phyloP scores from a whole-genome alignment of 2,329 filamentous ascomycete genomes.

The Chaetomiaceae sp. region DNA sequence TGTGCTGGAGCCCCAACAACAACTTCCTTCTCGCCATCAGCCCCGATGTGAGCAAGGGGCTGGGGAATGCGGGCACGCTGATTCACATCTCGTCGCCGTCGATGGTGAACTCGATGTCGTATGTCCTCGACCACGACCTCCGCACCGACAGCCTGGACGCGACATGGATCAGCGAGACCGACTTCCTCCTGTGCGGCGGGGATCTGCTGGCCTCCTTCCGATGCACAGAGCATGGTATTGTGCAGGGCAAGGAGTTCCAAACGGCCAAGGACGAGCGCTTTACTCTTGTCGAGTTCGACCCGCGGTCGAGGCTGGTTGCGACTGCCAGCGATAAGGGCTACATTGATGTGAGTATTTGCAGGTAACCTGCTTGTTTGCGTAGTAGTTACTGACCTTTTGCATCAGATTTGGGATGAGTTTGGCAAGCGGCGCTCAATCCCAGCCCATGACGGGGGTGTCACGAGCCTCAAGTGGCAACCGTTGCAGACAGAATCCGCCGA shows the following conservation, averaged over 20 bases:
- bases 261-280: constrained; percentile 51
- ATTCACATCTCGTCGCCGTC: constrained; percentile 50
- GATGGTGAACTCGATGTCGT: constrained; percentile 42
- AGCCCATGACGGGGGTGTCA: constrained; percentile 55
- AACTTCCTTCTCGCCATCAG: constrained; percentile 53
- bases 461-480: constrained; percentile 58
- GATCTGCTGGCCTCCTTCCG: constrained; percentile 47
- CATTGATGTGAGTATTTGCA: constrained; percentile 49
- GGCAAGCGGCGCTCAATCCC: constrained; percentile 52
- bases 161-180: constrained; percentile 53
- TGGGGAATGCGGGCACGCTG: constrained; percentile 33
- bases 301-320: constrained; percentile 48
- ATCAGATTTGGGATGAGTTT: constrained; percentile 50
- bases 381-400: background rate
- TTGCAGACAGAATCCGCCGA: constrained; percentile 36
- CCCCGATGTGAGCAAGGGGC: constrained; percentile 45
- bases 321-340: constrained; percentile 56
- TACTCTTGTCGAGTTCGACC: constrained; percentile 53
- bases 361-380: background rate
- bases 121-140: constrained; percentile 48
- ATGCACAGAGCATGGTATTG: constrained; percentile 44
- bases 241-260: constrained; percentile 44
- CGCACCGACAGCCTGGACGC: constrained; percentile 51
- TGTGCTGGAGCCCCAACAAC: constrained; percentile 56
- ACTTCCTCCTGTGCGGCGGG: constrained; percentile 57